Evolutionary conservation across 179 eudicot genomes (phyloP), one percentile per base, ranked within the genome.

Genomic region (Camellia oleifera): DNA sequence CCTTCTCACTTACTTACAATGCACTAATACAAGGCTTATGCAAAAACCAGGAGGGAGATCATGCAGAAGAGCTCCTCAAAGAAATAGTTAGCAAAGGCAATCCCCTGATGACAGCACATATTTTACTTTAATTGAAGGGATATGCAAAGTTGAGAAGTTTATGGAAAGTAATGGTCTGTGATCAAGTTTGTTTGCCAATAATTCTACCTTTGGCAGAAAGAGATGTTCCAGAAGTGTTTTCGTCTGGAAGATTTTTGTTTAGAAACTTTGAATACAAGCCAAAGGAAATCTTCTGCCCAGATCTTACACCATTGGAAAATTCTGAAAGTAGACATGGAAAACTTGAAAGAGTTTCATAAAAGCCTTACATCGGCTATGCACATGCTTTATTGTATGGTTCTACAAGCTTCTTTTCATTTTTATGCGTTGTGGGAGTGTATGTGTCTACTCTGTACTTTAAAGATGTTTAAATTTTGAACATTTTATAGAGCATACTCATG

Each of bases 191-290:
- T 46, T 3, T 70, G 50, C 40, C 53, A 48, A 7, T 46, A 11
- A 70, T n/a, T 70, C 57, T n/a, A 9, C 74, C 57, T 10, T 26
- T 9, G 57, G 56, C 56, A 8, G 74, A 70, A 42, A 69, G 57
- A 70, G 74, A 48, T n/a, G 74, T 70, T 48, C 84, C 83, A 40
- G 68, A 85, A 72, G 84, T 87, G 81, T 70, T 14, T 10, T 48
- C 17, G 58, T 70, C 13, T 9, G 8, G 40, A 70, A 48, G 58
- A 48, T 40, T 70, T 48, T 70, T 48, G 57, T n/a, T 6, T 44
- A 10, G 14, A 26, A 4, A 11, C 17, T 66, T 66, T n/a, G 2
- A 66, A 32, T 32, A 15, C 46, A 17, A 66, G 70, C 70, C 70
- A 66, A 66, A 32, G 46, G n/a, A 12, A 26, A 26, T 26, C 32